Evolutionary conservation across 148 eudicot species (phyloP).

Genomic region (Diospyros lotus): DNA sequence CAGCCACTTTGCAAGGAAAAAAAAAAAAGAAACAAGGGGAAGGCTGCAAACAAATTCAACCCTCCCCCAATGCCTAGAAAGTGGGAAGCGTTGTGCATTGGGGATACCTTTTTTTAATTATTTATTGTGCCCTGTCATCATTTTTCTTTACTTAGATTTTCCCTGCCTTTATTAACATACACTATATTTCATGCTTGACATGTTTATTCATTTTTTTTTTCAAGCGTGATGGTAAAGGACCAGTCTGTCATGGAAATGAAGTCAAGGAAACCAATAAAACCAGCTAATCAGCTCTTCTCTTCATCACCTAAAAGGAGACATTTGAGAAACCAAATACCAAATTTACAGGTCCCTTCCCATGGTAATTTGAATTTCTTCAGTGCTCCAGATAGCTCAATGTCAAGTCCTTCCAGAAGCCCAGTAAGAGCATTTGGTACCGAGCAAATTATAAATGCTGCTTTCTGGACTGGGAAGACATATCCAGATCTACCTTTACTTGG

Average conservation of each 20-base stretch:
- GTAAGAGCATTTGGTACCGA: constrained; percentile 65
- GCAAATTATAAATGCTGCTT: constrained; percentile 55
- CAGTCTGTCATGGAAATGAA: constrained; percentile 30
- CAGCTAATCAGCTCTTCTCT: constrained; percentile 38
- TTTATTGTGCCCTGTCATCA: not conserved
- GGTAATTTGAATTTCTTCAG: constrained; percentile 48
- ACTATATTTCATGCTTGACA: constrained; percentile 10
- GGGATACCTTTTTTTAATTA: no score
- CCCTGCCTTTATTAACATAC: not conserved
- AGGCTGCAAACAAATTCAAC: no score
- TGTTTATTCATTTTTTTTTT: constrained; percentile 12
- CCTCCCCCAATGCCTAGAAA: no score
- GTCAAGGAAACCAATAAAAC: constrained; percentile 42
- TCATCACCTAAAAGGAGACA: constrained; percentile 58
- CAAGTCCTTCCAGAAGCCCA: constrained; percentile 97
- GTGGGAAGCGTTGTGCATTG: no score
- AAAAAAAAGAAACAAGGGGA: no score
- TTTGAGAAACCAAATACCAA: constrained; percentile 60
- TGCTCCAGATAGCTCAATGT: constrained; percentile 90
- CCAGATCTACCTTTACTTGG: constrained; percentile 75
- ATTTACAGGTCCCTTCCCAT: constrained; percentile 63
- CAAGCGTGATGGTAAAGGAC: constrained; percentile 50
- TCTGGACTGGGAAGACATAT: constrained; percentile 63
- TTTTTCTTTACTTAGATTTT: not conserved
- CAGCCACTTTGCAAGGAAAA: no score